Base-by-base conservation (phyloP, 108 stramenopile genomes). In the Asterionellopsis glacialis region DNA sequence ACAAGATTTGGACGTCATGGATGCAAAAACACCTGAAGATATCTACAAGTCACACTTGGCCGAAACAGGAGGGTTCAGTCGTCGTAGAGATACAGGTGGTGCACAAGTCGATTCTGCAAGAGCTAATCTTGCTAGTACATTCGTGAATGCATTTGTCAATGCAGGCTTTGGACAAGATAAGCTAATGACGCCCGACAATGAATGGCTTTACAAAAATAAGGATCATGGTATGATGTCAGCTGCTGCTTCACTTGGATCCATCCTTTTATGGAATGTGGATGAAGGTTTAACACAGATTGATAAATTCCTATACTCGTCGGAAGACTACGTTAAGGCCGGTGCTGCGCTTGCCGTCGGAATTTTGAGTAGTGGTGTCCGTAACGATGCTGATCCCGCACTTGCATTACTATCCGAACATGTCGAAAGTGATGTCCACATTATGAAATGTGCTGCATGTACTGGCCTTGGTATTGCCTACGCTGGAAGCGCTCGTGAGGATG, bases 91-190 rank as follows among this genome's bases (percentile, higher is more conserved):
- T 12, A 73, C 69, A 14, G 82, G 88, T 42, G 90, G 76, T 5
- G 91, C 75, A 0, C 79, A 87, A 52, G 95, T 98, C 18, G 97
- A 98, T 67, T 96, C 95, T 12, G 99, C 99, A 28, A 87, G 98
- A 43, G 98, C 95, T 9, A 99, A 99, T 72, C 86, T 98, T 63
- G 98, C 99, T 14, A 91, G 94, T 44, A 97, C 98, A 0, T 98
- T 95, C 64, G 98, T 99, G 41, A 99, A 98, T 68, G 99, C 97
- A 21, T 97, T 98, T 68, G 98, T 98, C 24, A 99, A 99, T 79
- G 94, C 95, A 38, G 97, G 97, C 11, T 97, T 96, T 76, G 83
- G 96, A 39, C 88, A 91, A 39, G 98, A 99, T 67, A 90, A 94
- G 62, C 75, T 91, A 55, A 94, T 94, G 90, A 90, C 88, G 16